Evolutionary conservation across 345 rosid genomes (phyloP).

Genomic region (Trapa incisa): DNA sequence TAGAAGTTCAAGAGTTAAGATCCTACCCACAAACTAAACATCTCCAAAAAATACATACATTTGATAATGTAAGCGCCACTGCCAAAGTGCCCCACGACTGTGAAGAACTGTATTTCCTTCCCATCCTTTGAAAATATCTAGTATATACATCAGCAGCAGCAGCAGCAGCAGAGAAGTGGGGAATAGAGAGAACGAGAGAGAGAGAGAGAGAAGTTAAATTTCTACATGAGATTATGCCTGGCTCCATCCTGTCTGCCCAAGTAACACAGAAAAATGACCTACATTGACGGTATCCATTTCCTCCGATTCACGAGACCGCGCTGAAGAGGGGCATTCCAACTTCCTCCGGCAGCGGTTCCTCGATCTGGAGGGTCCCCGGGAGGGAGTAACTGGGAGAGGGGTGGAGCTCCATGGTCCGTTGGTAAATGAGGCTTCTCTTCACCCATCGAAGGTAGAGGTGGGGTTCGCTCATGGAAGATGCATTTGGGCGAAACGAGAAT

Average conservation of each 20-base stretch:
- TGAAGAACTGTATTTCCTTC: background rate
- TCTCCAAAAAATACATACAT: background rate
- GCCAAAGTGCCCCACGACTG: background rate
- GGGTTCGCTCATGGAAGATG: too few species aligned
- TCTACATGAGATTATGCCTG: slow-evolving; percentile 27
- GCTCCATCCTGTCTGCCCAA: slow-evolving; percentile 53
- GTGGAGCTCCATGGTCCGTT: background rate
- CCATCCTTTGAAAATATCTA: background rate
- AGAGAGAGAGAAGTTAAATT: background rate
- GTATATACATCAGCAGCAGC: background rate
- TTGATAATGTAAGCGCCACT: background rate
- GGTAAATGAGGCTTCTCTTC: background rate
- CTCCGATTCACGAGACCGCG: background rate
- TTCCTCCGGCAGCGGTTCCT: background rate
- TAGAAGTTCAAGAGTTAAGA: background rate
- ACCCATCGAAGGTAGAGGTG: too few species aligned
- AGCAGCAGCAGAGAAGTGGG: background rate
- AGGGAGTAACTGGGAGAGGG: background rate
- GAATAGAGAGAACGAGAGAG: background rate
- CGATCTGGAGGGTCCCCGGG: background rate
- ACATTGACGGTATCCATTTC: slow-evolving; percentile 8
- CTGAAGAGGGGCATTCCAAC: background rate
- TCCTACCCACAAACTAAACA: background rate
- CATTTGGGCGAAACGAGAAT: too few species aligned
- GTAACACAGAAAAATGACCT: slow-evolving; percentile 6